Base-by-base conservation (phyloP, 257 asterid species). In the Thymus quinquecostatus region DNA sequence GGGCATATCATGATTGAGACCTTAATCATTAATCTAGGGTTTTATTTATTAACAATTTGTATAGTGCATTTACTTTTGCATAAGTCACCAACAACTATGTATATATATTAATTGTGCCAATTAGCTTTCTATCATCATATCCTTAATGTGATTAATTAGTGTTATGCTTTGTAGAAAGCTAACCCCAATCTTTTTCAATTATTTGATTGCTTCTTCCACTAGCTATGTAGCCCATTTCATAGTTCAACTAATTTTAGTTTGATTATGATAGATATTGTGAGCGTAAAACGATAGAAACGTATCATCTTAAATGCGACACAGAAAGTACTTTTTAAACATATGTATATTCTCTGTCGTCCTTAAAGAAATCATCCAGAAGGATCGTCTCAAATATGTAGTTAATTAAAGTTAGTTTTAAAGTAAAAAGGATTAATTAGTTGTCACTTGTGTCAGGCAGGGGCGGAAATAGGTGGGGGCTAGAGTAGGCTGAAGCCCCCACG, bases 1-100 rank as follows among this genome's bases (percentile, higher is more conserved):
- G 70, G 33, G 47, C 27, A 71, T 61, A 79, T 69, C 50, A 70
- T 51, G 75, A 81, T 73, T 72, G 82, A 64, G 77, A 77, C 68
- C 12, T 12, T 63, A 73, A 76, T 76, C 40, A 73, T 73, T 64
- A 73, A 70, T 57, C 62, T 10, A 58, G 10, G 49, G 44, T 49
- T 49, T 61, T 51, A 64, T 60, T 60, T 27, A 47, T 14, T 47
- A 5, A 13, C 12, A 29, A 13, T 53, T 5, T 29, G n/a, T 64
- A 3, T 44, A 44, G 11, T 48, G 45, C 58, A 10, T 47, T 32
- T 29, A 47, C 70, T 60, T 71, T 71, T 34, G 58, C 61, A 54
- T 10, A 66, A 71, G 69, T 76, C 64, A 76, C 64, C 68, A 76
- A 72, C 70, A 76, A 67, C 59, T 55, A 5, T 70, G 60, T 56